phyloP scores from a whole-genome alignment of 805 yeast genomes.

The Kodamaea hsintzibuensis region DNA sequence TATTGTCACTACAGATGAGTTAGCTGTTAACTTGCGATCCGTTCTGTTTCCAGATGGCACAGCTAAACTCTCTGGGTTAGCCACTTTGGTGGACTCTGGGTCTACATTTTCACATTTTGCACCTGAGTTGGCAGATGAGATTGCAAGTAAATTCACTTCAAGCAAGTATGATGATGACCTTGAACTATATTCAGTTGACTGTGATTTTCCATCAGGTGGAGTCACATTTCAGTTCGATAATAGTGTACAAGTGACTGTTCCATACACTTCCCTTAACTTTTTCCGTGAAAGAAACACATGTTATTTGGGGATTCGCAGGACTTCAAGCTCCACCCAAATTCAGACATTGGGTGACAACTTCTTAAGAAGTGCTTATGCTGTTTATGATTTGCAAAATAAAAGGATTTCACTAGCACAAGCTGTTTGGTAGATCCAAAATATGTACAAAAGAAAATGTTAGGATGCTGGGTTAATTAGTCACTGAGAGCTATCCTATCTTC shows the following conservation, averaged over 20 bases:
- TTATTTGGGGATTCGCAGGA: slow-evolving; percentile 7
- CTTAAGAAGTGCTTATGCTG: slow-evolving; percentile 27
- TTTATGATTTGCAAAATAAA: slow-evolving; percentile 25
- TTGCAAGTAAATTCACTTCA: slow-evolving; percentile 14
- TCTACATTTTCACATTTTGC: slow-evolving; percentile 9
- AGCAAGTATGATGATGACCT: not conserved
- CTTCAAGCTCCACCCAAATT: not conserved
- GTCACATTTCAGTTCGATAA: slow-evolving; percentile 2
- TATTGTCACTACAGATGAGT: not conserved
- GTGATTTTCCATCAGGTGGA: not conserved
- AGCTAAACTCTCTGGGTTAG: slow-evolving; percentile 16
- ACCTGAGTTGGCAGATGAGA: slow-evolving; percentile 8
- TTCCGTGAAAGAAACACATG: not conserved
- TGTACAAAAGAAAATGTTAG: too few relatives aligned
- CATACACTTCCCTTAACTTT: not conserved
- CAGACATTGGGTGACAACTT: slow-evolving; percentile 29
- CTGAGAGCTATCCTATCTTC: too few relatives aligned
- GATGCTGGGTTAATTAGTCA: too few relatives aligned
- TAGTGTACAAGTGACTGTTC: not conserved
- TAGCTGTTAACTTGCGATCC: slow-evolving; percentile 3
- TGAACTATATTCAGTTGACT: slow-evolving; percentile 5
- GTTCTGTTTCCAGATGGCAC: not conserved
- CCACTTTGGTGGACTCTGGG: slow-evolving; percentile 27
- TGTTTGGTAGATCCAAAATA: slow-evolving; percentile 5
- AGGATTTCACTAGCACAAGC: slow-evolving; percentile 26